phyloP scores from a whole-genome alignment of 2,329 filamentous ascomycete genomes.

The Tolypocladium ophioglossoides region DNA sequence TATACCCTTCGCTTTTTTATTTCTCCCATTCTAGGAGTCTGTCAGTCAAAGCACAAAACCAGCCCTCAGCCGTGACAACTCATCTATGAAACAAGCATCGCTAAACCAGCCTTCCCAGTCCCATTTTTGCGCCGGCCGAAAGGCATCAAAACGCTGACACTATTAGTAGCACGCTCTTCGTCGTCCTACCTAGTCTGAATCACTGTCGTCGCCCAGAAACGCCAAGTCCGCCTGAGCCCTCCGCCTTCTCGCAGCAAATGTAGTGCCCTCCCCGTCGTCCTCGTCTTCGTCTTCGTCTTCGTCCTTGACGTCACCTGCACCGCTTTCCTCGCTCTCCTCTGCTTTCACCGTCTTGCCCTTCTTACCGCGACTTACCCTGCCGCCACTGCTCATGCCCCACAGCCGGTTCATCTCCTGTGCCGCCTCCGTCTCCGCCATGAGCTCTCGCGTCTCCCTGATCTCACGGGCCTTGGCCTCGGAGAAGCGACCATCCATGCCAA shows the following conservation, averaged over 20 bases:
- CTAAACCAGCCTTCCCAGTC: not conserved
- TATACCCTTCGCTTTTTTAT: too few relatives aligned
- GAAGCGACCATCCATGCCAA: conserved; percentile 83
- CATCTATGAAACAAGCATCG: not conserved
- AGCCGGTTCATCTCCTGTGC: conserved; percentile 71
- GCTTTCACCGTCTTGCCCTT: conserved; percentile 16
- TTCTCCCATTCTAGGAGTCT: not conserved
- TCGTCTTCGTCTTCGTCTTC: conserved; percentile 13
- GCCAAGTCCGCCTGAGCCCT: conserved; percentile 43
- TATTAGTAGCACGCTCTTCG: too few relatives aligned
- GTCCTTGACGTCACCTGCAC: conserved; percentile 12
- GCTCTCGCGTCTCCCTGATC: conserved; percentile 80
- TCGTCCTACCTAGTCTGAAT: conserved; percentile 40
- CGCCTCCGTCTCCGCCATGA: conserved; percentile 72
- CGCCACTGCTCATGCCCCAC: conserved; percentile 53
- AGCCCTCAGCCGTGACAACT: not conserved
- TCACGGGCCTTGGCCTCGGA: conserved; percentile 73
- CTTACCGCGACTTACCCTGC: conserved; percentile 30
- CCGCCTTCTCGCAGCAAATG: conserved; percentile 33
- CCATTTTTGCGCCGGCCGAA: not conserved
- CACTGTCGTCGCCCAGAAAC: conserved; percentile 60
- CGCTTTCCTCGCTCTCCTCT: conserved; percentile 21
- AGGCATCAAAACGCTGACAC: not conserved
- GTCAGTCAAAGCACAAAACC: not conserved
- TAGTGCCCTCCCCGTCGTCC: conserved; percentile 20